phyloP scores from a whole-genome alignment of 2,329 filamentous ascomycete genomes.

The Aspergillus pseudoglaucus region DNA sequence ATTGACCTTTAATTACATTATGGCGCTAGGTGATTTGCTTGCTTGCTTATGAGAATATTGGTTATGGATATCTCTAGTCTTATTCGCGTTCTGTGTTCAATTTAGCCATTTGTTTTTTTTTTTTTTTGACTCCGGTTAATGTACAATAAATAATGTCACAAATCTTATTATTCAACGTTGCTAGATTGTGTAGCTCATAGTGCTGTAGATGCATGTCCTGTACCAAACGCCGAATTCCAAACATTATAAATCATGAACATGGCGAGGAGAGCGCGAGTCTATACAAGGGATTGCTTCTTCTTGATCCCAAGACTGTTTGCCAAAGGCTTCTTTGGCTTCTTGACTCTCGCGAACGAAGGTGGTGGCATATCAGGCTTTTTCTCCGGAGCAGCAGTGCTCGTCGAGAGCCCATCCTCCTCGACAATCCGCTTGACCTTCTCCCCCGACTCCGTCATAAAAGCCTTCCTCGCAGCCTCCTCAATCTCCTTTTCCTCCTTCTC shows the following conservation, averaged over 20 bases:
- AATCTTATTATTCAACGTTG: background rate
- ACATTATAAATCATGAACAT: background rate
- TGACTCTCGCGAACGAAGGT: slow-evolving; percentile 61
- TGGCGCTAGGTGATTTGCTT: background rate
- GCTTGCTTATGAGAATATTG: background rate
- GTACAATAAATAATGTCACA: slow-evolving; percentile 4
- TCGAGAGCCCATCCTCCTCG: slow-evolving; percentile 38
- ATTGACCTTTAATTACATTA: too few species aligned
- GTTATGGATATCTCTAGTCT: background rate
- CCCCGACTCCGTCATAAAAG: slow-evolving; percentile 62
- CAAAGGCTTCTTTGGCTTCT: slow-evolving; percentile 84
- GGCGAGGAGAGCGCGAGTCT: slow-evolving; percentile 1
- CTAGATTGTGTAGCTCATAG: background rate
- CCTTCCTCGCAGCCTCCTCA: slow-evolving; percentile 69
- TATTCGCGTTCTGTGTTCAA: background rate
- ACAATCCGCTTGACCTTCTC: slow-evolving; percentile 48
- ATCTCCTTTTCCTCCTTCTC: slow-evolving; percentile 71
- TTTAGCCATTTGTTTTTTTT: slow-evolving; percentile 7
- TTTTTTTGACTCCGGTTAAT: slow-evolving; percentile 6
- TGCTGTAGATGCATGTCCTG: background rate
- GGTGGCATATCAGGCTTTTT: slow-evolving; percentile 38
- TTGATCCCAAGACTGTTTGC: slow-evolving; percentile 74
- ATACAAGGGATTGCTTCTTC: slow-evolving; percentile 60
- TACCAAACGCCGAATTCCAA: slow-evolving; percentile 8
- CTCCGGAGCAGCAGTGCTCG: slow-evolving; percentile 21